Conservation (phyloP, 805 yeast species). For the Ogataea paraovalis region DNA sequence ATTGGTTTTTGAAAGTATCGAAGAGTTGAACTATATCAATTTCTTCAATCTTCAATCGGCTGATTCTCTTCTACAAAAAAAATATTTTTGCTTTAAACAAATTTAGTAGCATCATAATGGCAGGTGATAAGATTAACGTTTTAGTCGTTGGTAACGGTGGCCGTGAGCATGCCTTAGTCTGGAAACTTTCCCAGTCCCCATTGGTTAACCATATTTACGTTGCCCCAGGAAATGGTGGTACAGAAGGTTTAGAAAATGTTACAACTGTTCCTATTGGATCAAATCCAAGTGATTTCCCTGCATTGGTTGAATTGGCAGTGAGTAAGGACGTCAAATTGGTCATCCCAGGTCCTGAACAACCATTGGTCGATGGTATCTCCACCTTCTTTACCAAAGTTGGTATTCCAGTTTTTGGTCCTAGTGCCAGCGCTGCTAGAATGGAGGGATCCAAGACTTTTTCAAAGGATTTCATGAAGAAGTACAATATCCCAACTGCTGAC, state of each 20-base stretch:
- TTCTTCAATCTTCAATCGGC: neutral
- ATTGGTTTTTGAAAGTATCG: neutral
- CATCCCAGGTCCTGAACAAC: slow-evolving; percentile 99
- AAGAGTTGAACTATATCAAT: neutral
- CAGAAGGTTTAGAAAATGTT: slow-evolving; percentile 54
- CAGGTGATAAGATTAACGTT: slow-evolving; percentile 42
- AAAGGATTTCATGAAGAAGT: slow-evolving; percentile 88
- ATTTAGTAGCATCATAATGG: slow-evolving; percentile 4
- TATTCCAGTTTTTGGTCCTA: slow-evolving; percentile 96
- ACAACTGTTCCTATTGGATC: slow-evolving; percentile 68
- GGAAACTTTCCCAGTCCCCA: slow-evolving; percentile 82
- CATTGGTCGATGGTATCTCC: slow-evolving; percentile 90
- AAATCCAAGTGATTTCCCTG: slow-evolving; percentile 60
- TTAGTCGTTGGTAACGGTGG: slow-evolving; percentile 97
- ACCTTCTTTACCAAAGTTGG: slow-evolving; percentile 73
- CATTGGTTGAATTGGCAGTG: slow-evolving; percentile 69
- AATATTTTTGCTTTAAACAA: neutral
- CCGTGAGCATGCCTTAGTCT: slow-evolving; percentile 94
- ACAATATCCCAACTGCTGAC: slow-evolving; percentile 90
- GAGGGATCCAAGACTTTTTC: slow-evolving; percentile 97
- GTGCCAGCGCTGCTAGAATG: slow-evolving; percentile 82
- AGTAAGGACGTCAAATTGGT: slow-evolving; percentile 66
- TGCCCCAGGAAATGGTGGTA: slow-evolving; percentile 98
- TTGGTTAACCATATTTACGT: slow-evolving; percentile 72
- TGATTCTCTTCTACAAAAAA: neutral